A percentile compares a stretch with the other conserved stretches of the same genome.
These are phyloP conservation scores for Furcasterigmium furcatum DNA, from an alignment of 2,329 filamentous ascomycete species.

Conservation along the genomic window DNA sequence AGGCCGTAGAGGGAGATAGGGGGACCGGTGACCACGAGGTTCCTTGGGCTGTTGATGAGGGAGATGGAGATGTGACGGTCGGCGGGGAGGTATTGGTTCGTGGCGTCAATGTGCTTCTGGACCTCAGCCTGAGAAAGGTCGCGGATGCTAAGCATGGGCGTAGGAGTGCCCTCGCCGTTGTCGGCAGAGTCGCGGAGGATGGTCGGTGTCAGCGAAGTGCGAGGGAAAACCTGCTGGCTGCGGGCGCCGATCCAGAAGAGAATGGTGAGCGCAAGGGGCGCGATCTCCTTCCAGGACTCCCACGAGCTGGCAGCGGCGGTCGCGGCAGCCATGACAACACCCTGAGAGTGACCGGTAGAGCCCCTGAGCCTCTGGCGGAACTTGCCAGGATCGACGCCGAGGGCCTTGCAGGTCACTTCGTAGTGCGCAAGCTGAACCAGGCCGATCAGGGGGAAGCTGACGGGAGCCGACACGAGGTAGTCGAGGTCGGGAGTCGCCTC, in stretches of 20 bases:
- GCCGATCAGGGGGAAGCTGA: constrained; percentile 94
- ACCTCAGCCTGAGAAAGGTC: constrained; percentile 86
- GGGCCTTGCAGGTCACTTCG: constrained; percentile 85
- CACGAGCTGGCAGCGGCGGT: constrained; percentile 89
- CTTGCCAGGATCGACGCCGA: constrained; percentile 86
- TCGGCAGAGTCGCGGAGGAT: constrained; percentile 92
- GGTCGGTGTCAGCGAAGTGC: constrained; percentile 86
- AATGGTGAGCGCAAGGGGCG: constrained; percentile 79
- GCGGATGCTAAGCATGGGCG: constrained; percentile 96
- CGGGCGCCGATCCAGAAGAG: constrained; percentile 98
- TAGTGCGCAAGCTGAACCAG: constrained; percentile 96
- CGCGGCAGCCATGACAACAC: constrained; percentile 87
- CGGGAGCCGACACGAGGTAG: constrained; percentile 90
- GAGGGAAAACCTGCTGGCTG: constrained; percentile 95
- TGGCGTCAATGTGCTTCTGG: constrained; percentile 94
- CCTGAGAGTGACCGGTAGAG: constrained; percentile 94
- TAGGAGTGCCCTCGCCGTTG: constrained; percentile 90
- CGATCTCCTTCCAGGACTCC: constrained; percentile 83
- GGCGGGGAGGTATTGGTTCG: constrained; percentile 90
- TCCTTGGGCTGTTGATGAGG: constrained; percentile 92
- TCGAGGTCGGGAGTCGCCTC: constrained; percentile 91
- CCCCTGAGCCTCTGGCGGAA: constrained; percentile 82
- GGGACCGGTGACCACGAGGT: constrained; percentile 94
- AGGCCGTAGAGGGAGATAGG: constrained; percentile 95
- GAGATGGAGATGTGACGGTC: constrained; percentile 95